Evolutionary conservation across 1,284 basidiomycete species (phyloP).

Genomic region (Ganoderma sp.): DNA sequence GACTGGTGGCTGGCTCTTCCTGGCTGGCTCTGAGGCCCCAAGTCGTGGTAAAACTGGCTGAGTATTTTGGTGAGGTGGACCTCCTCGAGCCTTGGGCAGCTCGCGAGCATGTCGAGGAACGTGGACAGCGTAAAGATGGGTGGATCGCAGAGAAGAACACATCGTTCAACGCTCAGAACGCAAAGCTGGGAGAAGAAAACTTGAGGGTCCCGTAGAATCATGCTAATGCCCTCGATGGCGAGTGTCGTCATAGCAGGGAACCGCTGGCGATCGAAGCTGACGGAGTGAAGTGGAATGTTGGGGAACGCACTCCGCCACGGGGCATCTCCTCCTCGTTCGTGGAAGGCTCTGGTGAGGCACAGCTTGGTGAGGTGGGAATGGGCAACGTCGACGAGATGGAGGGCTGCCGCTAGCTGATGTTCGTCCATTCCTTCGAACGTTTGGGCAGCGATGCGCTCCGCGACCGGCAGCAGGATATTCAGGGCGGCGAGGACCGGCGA

Average conservation of each 20-base stretch:
- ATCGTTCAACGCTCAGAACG: not conserved
- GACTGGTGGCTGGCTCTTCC: not conserved
- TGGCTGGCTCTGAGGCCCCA: not conserved
- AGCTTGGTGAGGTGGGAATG: not conserved
- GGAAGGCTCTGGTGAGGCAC: not conserved
- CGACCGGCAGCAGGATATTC: not conserved
- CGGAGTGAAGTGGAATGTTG: not conserved
- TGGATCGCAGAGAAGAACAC: not conserved
- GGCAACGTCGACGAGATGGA: not conserved
- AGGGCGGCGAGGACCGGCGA: not conserved
- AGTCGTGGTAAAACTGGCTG: not conserved
- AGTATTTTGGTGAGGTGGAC: not conserved
- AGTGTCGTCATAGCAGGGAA: not conserved
- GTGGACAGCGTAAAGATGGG: not conserved
- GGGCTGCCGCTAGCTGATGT: not conserved
- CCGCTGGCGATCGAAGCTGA: not conserved
- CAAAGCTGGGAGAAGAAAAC: not conserved
- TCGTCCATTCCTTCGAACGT: not conserved
- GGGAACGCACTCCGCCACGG: not conserved
- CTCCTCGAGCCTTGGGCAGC: not conserved
- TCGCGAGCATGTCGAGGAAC: not conserved
- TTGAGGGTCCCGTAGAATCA: not conserved
- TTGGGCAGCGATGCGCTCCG: not conserved
- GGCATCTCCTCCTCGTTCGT: not conserved
- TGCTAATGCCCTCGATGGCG: not conserved